Conservation (phyloP, 805 yeast species). For the Wickerhamomyces hampshirensis region DNA sequence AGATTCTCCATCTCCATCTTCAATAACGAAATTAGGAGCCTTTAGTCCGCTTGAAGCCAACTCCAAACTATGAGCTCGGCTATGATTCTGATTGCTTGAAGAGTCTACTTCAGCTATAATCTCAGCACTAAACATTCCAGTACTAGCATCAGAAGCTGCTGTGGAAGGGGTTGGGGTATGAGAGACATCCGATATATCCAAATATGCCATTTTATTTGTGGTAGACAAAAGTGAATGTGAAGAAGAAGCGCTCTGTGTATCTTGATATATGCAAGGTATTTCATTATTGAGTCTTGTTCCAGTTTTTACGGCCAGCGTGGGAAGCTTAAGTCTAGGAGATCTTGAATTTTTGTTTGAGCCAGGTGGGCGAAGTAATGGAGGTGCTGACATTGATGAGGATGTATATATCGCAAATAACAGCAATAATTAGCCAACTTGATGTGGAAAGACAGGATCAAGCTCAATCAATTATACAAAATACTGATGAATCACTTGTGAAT, state of each 20-base stretch:
- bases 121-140: conserved; percentile 26
- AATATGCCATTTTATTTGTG: conserved; percentile 16
- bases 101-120: conserved; percentile 26
- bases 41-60: background rate
- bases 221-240: conserved; percentile 19
- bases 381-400: conserved; percentile 28
- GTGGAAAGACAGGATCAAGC: no score
- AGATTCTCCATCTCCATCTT: conserved; percentile 7
- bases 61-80: background rate
- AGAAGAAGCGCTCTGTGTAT: conserved; percentile 12
- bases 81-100: conserved; percentile 1
- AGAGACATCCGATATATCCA: conserved; percentile 16
- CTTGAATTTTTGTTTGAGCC: conserved; percentile 34
- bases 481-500: no score
- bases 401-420: background rate
- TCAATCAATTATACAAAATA: no score
- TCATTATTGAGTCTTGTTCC: conserved; percentile 2
- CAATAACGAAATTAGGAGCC: background rate
- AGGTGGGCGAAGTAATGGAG: conserved; percentile 40
- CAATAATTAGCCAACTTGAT: no score
- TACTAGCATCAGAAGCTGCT: conserved; percentile 23
- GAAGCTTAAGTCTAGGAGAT: conserved; percentile 41
- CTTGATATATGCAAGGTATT: conserved; percentile 7
- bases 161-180: conserved; percentile 27
- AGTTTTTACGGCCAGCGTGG: conserved; percentile 27